Percentiles rank a stretch among this genome's conserved stretches.
Conservation (phyloP, 768 basidiomycete species). For the Dioszegia crocea region DNA sequence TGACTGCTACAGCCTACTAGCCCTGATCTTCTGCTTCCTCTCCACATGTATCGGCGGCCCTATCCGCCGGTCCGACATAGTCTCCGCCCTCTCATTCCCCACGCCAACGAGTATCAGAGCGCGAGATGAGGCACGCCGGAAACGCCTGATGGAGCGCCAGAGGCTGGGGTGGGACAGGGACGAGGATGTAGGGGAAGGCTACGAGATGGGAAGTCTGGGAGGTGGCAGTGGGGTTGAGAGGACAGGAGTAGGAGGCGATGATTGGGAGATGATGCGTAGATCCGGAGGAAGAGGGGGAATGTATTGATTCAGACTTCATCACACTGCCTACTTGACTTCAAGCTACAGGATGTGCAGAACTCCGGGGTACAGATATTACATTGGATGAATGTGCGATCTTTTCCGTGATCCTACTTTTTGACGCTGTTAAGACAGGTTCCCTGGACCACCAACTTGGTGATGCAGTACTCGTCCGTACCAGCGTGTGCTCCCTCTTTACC, state of each 20-base stretch:
- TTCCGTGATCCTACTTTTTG: not conserved
- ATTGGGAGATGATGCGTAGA: constrained; percentile 33
- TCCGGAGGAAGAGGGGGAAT: constrained; percentile 17
- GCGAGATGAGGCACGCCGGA: constrained; percentile 20
- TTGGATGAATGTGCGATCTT: not conserved
- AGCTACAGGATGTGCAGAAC: too few species aligned
- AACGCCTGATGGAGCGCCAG: not conserved
- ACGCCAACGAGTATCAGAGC: constrained; percentile 17
- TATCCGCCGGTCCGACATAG: constrained; percentile 33
- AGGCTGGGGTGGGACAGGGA: not conserved
- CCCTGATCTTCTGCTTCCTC: constrained; percentile 46
- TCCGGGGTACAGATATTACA: too few species aligned
- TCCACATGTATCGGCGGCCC: constrained; percentile 43
- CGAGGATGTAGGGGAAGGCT: constrained; percentile 8
- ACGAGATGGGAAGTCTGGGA: constrained; percentile 27
- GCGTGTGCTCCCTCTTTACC: constrained; percentile 78
- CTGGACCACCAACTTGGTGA: constrained; percentile 33
- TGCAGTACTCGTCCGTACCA: constrained; percentile 73
- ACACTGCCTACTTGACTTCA: too few species aligned
- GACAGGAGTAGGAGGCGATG: constrained; percentile 18
- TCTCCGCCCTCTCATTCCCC: constrained; percentile 32
- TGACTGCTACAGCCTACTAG: constrained; percentile 25
- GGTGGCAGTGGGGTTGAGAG: not conserved
- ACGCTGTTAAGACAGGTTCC: constrained; percentile 20
- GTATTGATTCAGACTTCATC: too few species aligned